A percentile compares a stretch with the other conserved stretches of the same genome.
These are phyloP conservation scores for Aspergillus bridgeri DNA, from an alignment of 495 filamentous ascomycete genomes.

Conservation along the genomic window DNA sequence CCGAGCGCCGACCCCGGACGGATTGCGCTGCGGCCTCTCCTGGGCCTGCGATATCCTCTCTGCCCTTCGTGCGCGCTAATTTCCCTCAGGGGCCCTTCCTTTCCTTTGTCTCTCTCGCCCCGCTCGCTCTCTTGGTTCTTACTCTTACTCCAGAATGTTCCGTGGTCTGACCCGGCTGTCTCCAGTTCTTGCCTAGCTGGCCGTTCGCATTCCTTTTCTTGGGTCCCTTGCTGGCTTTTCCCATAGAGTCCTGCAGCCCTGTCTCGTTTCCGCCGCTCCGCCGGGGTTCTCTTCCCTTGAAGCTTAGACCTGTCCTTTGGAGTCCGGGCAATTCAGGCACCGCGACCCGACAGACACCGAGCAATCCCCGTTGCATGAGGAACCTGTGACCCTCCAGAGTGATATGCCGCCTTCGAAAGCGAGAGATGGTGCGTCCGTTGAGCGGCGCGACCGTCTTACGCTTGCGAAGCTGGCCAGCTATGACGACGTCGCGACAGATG, in stretches of 20 bases:
- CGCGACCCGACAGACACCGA: background rate
- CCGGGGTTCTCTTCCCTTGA: constrained; percentile 6
- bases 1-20: constrained; percentile 26
- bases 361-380: constrained; percentile 13
- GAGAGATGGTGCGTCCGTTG: constrained; percentile 36
- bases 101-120: background rate
- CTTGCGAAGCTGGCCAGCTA: constrained; percentile 84
- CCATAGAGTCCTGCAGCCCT: background rate
- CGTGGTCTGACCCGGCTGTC: background rate
- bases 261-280: background rate
- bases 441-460: constrained; percentile 71
- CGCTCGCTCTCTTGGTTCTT: background rate
- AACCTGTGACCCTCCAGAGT: constrained; percentile 3
- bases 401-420: constrained; percentile 45
- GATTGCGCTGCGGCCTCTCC: constrained; percentile 4
- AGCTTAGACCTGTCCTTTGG: constrained; percentile 1
- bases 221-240: background rate
- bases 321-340: background rate
- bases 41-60: constrained; percentile 5
- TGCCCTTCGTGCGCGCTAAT: constrained; percentile 11
- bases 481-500: constrained; percentile 95
- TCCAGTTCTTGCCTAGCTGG: constrained; percentile 1
- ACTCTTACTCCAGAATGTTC: background rate
- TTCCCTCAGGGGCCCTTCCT: constrained; percentile 10
- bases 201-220: background rate